Base-by-base conservation (phyloP, 163 green algal genomes). In the Chloroidium sp. region DNA sequence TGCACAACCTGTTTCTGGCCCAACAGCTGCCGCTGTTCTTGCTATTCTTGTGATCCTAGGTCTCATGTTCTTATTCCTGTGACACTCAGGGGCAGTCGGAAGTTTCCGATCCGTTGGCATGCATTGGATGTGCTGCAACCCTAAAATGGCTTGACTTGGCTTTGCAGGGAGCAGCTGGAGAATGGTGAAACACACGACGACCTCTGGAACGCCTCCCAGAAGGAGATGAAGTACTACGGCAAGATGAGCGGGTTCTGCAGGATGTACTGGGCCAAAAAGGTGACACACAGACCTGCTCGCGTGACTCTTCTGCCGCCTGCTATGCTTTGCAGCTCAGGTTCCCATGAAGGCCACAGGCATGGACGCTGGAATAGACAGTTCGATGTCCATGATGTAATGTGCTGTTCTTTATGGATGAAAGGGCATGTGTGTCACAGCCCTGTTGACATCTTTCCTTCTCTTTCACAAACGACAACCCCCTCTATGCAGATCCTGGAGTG, bases 201-300 rank as follows among this genome's bases (percentile, higher is more conserved):
- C 82, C 89, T 99, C 78, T 99, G 96, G 96, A 99, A 99, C 84
- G 95, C 96, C 36, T 89, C 91, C n/a, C 96, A 98, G 90, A 83
- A 89, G 78, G 95, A 99, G 91, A 92, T 99, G 92, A 87, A 94
- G 81, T 64, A 96, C 83, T 69, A 82, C 3, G 96, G 96, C 82
- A 99, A 98, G 90, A 98, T 99, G 94, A 96, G 99, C 87, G 96
- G 81, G 82, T 99, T 97, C 90, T 97, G 99, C 93, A 91, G 96
- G 74, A 99, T 99, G 96, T 99, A 99, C 89, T 99, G 96, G 96
- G 94, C 92, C 68, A 99, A 99, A 87, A 98, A 98, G 88, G 84
- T 85, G 75, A 36, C 36, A 36, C 36, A 36, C 36, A 36, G 36
- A 36, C 36, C 12, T 69, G 61, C 2, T 3, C 69, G 86, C 89